phyloP scores from a whole-genome alignment of 108 stramenopile species.

The Nannochloropsis granulata region DNA sequence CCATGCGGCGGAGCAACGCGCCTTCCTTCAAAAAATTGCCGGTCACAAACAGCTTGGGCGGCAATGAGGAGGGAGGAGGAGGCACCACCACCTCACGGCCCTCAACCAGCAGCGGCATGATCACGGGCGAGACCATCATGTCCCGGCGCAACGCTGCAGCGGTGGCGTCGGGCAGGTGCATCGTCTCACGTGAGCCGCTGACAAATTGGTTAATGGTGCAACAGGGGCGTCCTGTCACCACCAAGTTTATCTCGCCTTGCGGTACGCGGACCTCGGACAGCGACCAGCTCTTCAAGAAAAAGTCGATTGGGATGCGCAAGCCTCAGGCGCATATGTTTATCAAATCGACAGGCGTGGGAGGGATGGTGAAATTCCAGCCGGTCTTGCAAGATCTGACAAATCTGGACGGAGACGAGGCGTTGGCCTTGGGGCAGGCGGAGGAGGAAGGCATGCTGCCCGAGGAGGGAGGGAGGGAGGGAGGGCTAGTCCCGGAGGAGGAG shows the following conservation, averaged over 20 bases:
- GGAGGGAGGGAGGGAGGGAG: neutral
- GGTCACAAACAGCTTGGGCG: neutral
- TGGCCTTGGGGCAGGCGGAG: conserved; percentile 7
- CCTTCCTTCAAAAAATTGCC: neutral
- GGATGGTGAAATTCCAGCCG: neutral
- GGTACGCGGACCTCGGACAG: neutral
- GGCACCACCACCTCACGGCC: no score
- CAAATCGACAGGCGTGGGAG: neutral
- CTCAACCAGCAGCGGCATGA: neutral
- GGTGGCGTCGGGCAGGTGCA: neutral
- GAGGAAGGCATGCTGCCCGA: neutral
- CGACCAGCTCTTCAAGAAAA: neutral
- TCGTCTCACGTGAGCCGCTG: neutral
- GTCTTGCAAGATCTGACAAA: neutral
- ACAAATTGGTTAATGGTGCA: neutral
- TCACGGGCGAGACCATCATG: neutral
- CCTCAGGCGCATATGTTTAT: neutral
- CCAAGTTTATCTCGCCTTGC: neutral
- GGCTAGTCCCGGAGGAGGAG: neutral
- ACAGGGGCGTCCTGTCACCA: neutral
- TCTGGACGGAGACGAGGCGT: conserved; percentile 3
- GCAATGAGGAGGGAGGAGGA: no score
- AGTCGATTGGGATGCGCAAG: neutral
- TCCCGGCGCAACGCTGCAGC: neutral
- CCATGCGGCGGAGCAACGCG: neutral